phyloP scores from a whole-genome alignment of 768 basidiomycete genomes.

The Mycena venus region DNA sequence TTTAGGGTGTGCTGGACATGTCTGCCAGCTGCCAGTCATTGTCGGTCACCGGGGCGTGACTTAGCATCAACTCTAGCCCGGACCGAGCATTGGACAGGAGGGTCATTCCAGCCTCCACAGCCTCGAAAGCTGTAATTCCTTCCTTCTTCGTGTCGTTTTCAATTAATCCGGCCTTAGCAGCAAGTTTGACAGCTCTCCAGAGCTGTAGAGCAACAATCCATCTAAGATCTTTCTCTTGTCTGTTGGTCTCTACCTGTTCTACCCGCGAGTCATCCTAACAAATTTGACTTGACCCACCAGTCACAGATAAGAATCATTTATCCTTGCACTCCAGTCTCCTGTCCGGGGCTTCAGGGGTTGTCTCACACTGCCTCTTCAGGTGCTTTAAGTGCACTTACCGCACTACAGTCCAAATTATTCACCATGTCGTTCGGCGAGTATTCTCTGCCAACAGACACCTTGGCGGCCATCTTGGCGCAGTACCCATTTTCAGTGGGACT shows the following conservation, averaged over 20 bases:
- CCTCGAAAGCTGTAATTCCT: no score
- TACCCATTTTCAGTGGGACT: slow-evolving; percentile 62
- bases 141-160: no score
- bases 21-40: no score
- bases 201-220: no score
- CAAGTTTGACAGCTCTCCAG: not conserved
- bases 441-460: slow-evolving; percentile 35
- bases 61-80: no score
- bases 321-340: not conserved
- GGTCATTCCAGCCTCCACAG: no score
- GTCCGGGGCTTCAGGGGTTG: not conserved
- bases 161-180: no score
- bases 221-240: not conserved
- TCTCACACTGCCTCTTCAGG: not conserved
- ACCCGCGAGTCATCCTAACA: not conserved
- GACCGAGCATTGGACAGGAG: no score
- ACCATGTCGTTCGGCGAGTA: slow-evolving; percentile 33
- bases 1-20: no score
- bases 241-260: not conserved
- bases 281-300: not conserved
- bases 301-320: not conserved
- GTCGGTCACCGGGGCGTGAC: no score
- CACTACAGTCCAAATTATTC: not conserved
- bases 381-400: not conserved
- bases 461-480: slow-evolving; percentile 51